Evolutionary conservation across 352 stramenopile genomes (phyloP), one percentile per base, ranked within the genome.

Genomic region (Aphanomyces invadans): DNA sequence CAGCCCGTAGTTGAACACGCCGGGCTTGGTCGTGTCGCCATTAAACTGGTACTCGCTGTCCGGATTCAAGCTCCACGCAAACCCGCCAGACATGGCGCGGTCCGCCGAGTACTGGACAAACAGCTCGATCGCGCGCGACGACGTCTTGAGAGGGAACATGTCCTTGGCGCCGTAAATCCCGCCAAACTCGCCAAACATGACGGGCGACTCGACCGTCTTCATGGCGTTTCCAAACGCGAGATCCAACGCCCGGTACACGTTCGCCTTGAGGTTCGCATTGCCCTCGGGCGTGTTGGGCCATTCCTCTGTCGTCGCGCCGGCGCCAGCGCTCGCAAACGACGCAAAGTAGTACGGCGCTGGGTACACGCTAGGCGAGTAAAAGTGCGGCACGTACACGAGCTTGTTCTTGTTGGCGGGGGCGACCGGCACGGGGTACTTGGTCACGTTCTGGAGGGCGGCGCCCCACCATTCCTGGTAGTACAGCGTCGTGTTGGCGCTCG

Each of bases 291-390:
- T 87, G 70, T 86, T 80, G 3, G 78, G 74, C 65, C 86, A 90
- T 60, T 92, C 83, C 0, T 75, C 83, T 7, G 87, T 65, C 9
- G 89, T 77, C 0, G 60, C 74, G 39, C 79, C 85, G 67, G 71
- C 69, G 1, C 68, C 65, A n/a, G 59, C 72, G 4, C 73, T 76
- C 1, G 64, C 74, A 60, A 89, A 80, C 52, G 85, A 76, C 31
- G 74, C 71, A 62, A 90, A 92, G 62, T 89, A 91, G 71, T 91
- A 93, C 23, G 74, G 69, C 10, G 76, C 74, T 17, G 84, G 84
- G 65, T 89, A 90, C 32, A 90, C 81, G 45, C 78, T 88, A 0
- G 81, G 81, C 33, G 84, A 89, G 72, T 93, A 93, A 64, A 88
- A 93, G 70, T 93, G 84, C 55, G 84, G 84, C 9, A 81, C 84